These are phyloP conservation scores for Lipomyces yamadae DNA, from an alignment of 805 yeast species.

Conservation along the genomic window DNA sequence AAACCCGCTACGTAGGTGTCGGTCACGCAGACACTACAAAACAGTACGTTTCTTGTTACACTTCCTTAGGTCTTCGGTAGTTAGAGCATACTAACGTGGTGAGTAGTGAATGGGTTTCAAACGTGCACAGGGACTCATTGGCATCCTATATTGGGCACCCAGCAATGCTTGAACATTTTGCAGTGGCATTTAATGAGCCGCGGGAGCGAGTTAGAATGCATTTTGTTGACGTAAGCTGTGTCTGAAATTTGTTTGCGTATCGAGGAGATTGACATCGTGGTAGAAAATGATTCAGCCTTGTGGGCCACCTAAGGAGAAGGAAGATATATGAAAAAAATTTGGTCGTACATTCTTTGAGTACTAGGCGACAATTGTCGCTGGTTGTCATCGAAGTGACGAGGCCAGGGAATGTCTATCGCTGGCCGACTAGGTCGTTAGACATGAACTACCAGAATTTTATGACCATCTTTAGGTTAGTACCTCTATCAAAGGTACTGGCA, in stretches of 20 bases:
- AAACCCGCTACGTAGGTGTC: constrained; percentile 59
- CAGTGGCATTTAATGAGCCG: constrained; percentile 59
- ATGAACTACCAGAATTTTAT: no score
- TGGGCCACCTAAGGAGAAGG: constrained; percentile 38
- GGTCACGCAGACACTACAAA: constrained; percentile 75
- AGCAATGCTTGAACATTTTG: constrained; percentile 56
- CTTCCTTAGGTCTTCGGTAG: not conserved
- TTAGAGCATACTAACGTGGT: not conserved
- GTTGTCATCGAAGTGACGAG: not conserved
- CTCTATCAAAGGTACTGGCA: not conserved
- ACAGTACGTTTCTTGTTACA: constrained; percentile 43
- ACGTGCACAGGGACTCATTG: constrained; percentile 69
- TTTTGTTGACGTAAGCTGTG: constrained; percentile 42
- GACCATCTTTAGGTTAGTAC: not conserved
- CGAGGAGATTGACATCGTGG: not conserved
- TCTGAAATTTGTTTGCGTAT: not conserved
- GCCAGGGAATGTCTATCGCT: not conserved
- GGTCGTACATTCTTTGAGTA: not conserved
- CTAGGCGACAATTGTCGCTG: not conserved
- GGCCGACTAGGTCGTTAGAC: not conserved
- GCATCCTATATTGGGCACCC: constrained; percentile 66
- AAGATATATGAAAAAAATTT: not conserved
- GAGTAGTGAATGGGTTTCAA: constrained; percentile 65
- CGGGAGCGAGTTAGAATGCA: constrained; percentile 36
- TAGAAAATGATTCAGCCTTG: constrained; percentile 43